These are phyloP conservation scores for button mushroom (Agaricus bisporus) DNA, from an alignment of 768 basidiomycete genomes.

Conservation along the genomic window DNA sequence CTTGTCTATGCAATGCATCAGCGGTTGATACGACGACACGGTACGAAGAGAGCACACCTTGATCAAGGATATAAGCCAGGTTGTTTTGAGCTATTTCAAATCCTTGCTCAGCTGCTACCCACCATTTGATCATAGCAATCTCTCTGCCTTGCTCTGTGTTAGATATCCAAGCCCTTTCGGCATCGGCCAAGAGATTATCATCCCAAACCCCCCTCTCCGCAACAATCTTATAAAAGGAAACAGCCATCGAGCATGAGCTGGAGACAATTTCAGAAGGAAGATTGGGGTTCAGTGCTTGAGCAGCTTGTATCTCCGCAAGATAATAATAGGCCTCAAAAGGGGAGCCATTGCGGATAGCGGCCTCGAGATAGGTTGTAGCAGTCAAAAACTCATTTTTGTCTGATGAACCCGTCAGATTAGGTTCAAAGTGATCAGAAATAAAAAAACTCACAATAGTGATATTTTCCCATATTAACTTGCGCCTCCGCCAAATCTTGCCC, in stretches of 20 bases:
- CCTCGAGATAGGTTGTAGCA: slow-evolving; percentile 76
- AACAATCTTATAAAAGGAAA: slow-evolving; percentile 90
- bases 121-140: slow-evolving; percentile 88
- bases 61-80: slow-evolving; percentile 85
- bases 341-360: slow-evolving; percentile 80
- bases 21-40: neutral
- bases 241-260: slow-evolving; percentile 83
- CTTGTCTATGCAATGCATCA: slow-evolving; percentile 41
- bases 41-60: slow-evolving; percentile 46
- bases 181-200: slow-evolving; percentile 76
- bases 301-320: slow-evolving; percentile 74
- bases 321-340: slow-evolving; percentile 95
- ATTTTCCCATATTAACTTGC: slow-evolving; percentile 84
- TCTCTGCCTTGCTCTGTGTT: slow-evolving; percentile 69
- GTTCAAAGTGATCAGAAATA: slow-evolving; percentile 16
- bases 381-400: slow-evolving; percentile 61
- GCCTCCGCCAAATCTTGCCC: slow-evolving; percentile 89
- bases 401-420: slow-evolving; percentile 22
- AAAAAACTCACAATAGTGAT: slow-evolving; percentile 38
- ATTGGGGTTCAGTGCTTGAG: slow-evolving; percentile 39
- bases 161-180: slow-evolving; percentile 68
- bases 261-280: slow-evolving; percentile 44
- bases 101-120: slow-evolving; percentile 90
- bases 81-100: slow-evolving; percentile 94
- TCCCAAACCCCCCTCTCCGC: slow-evolving; percentile 88